Conservation (phyloP, 805 yeast species). For the Metschnikowia aberdeeniae region DNA sequence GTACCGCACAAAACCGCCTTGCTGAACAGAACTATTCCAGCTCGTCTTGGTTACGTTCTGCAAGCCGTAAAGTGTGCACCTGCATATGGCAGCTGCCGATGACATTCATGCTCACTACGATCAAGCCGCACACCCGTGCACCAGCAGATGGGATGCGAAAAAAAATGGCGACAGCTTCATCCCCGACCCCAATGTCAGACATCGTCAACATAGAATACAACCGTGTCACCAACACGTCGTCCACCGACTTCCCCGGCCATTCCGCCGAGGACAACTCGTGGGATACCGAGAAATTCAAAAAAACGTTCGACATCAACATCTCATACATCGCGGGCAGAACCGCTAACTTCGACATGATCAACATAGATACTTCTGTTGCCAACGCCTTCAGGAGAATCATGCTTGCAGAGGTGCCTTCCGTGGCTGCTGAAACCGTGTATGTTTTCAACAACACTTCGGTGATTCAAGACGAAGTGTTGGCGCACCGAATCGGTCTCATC, state of each 20-base stretch:
- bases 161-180: conserved; percentile 2
- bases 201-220: conserved; percentile 86
- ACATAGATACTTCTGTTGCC: conserved; percentile 87
- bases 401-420: conserved; percentile 95
- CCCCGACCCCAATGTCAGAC: conserved; percentile 28
- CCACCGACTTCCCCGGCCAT: conserved; percentile 93
- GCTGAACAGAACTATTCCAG: too few species aligned
- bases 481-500: conserved; percentile 90
- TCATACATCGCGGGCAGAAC: conserved; percentile 59
- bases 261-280: conserved; percentile 66
- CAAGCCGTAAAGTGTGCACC: too few species aligned
- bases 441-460: conserved; percentile 94
- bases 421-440: conserved; percentile 90
- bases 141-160: conserved; percentile 9
- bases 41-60: too few species aligned
- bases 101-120: not conserved
- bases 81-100: not conserved
- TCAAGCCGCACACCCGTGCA: conserved; percentile 7
- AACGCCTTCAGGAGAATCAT: conserved; percentile 96
- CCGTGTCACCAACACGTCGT: conserved; percentile 82
- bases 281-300: conserved; percentile 77
- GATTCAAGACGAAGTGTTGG: conserved; percentile 93
- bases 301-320: conserved; percentile 62
- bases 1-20: too few species aligned
- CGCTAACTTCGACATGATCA: conserved; percentile 82